Conservation (phyloP, 306 rosid genomes). For the Citrullus amarus region DNA sequence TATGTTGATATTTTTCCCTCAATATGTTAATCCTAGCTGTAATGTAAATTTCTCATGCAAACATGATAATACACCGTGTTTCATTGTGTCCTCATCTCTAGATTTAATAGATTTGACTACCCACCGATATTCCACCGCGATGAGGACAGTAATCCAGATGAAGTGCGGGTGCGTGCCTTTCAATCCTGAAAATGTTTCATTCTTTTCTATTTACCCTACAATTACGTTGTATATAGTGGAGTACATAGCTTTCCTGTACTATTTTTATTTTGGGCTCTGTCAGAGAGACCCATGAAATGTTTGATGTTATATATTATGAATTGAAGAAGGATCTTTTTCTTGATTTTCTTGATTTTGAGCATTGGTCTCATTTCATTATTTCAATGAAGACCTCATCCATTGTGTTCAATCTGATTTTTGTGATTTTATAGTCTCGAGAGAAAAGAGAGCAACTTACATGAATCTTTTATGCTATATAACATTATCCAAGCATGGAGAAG, state of each 20-base stretch:
- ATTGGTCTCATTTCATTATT: too few species aligned
- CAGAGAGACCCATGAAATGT: neutral
- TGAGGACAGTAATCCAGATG: slow-evolving; percentile 62
- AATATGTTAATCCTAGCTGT: neutral
- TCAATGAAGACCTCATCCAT: neutral
- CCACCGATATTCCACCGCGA: slow-evolving; percentile 84
- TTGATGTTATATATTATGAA: neutral
- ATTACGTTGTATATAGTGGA: neutral
- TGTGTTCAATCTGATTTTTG: neutral
- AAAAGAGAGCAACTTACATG: neutral
- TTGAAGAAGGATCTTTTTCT: neutral
- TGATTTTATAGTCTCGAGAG: neutral
- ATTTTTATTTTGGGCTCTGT: neutral
- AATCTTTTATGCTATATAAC: neutral
- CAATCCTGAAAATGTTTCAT: slow-evolving; percentile 10
- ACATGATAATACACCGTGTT: slow-evolving; percentile 13
- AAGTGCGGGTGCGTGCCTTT: slow-evolving; percentile 60
- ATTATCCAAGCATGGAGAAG: neutral
- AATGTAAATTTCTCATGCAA: neutral
- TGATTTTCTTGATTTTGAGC: neutral
- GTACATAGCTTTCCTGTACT: neutral
- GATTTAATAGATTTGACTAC: slow-evolving; percentile 81
- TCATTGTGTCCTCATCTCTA: slow-evolving; percentile 31
- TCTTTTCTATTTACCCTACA: neutral
- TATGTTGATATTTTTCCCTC: neutral